These are phyloP conservation scores for Arachis stenosperma DNA, from an alignment of 306 rosid genomes.

Conservation along the genomic window DNA sequence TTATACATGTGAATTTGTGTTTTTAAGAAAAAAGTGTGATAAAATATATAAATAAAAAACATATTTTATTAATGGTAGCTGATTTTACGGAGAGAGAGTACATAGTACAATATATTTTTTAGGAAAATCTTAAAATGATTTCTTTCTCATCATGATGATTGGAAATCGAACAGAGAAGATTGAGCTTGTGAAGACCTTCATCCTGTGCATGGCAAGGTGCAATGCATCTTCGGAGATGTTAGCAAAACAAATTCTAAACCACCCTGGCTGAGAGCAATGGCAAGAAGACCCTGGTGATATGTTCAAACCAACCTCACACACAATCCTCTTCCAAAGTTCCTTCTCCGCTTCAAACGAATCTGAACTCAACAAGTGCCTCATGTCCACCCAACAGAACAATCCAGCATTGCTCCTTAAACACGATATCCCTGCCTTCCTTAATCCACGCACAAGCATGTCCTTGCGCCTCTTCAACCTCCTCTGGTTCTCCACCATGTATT, in stretches of 20 bases:
- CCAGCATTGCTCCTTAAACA: constrained; percentile 79
- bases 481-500: constrained; percentile 52
- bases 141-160: too few species aligned
- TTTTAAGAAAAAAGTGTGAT: too few species aligned
- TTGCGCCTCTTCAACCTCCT: constrained; percentile 51
- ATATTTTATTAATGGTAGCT: too few species aligned
- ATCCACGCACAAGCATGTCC: constrained; percentile 56
- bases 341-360: constrained; percentile 71
- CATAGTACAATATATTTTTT: too few species aligned
- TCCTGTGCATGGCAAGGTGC: constrained; percentile 60
- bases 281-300: constrained; percentile 85
- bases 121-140: too few species aligned
- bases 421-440: constrained; percentile 52
- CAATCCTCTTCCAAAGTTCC: constrained; percentile 70
- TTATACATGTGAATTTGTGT: too few species aligned
- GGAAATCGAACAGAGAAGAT: neutral
- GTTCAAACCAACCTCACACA: constrained; percentile 62
- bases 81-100: too few species aligned
- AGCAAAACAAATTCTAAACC: constrained; percentile 91
- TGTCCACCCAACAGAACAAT: constrained; percentile 89
- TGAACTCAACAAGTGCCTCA: constrained; percentile 57
- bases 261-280: constrained; percentile 88
- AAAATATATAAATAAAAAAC: too few species aligned
- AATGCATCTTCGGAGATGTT: constrained; percentile 73
- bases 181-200: constrained; percentile 51